Base-by-base conservation (phyloP, 495 filamentous ascomycete genomes). In the Jackrogersella multiformis region DNA sequence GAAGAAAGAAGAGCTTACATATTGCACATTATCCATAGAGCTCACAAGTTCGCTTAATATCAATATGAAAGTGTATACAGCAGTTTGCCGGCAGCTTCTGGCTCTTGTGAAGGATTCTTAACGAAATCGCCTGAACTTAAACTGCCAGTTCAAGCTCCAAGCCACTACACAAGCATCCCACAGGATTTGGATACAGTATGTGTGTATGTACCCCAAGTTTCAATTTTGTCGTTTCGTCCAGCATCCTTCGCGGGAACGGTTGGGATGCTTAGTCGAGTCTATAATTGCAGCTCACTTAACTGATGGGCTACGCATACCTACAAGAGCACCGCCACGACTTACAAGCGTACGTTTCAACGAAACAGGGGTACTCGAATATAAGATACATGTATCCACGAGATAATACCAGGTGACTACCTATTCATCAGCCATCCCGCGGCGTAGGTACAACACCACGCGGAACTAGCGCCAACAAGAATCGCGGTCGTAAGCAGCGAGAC, bases 391-490 rank as follows among this genome's bases (percentile, higher is more conserved):
- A 49, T 13, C 45, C 13, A 49, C 24, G 24, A 38, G 10, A 10
- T 10, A 20, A 18, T 24, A 5, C 26, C 26, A n/a, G 26, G 5
- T 32, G 8, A 30, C 26, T 18, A 32, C 10, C 45, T 18, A 16
- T 4, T 32, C 9, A 49, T 5, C 4, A 32, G 16, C 59, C 66
- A 61, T 41, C 24, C 16, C 7, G 32, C 52, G 21, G 59, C 36
- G 16, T 55, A 64, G 23, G 16, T 24, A 34, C 35, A 24, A 41
- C 34, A 64, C 73, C 73, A 77, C 24, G 34, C 42, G 9, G 21
- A 63, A 56, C 32, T 44, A 54, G 45, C 13, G 2, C 45, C 68
- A 4, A 66, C 44, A 12, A 71, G 8, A 2, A 26, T 26, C 8
- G 52, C 49, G 3, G 60, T 54, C 9, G 28, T 18, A 16, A 71